Conservation (phyloP, 2,329 filamentous ascomycete genomes). For the Hymenoscyphus infarciens region DNA sequence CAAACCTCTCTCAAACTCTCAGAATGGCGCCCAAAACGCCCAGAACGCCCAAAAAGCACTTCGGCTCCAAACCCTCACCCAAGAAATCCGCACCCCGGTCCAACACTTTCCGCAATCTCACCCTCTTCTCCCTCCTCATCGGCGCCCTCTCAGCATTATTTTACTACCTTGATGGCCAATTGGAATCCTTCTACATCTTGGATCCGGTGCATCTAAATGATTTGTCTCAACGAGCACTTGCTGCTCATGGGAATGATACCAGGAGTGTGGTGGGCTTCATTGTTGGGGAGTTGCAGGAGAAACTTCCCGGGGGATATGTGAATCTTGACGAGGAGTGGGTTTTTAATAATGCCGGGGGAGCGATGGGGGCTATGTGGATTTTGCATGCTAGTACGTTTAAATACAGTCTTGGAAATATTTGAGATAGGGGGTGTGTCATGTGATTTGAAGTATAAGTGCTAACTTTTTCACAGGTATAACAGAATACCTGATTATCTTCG, state of each 20-base stretch:
- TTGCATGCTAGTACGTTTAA: slow-evolving; percentile 70
- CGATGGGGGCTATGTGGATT: slow-evolving; percentile 89
- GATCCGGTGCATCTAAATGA: slow-evolving; percentile 64
- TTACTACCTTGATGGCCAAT: slow-evolving; percentile 54
- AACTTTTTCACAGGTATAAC: slow-evolving; percentile 56
- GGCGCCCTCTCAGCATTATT: slow-evolving; percentile 52
- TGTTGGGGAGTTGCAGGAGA: slow-evolving; percentile 60
- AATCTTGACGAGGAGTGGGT: slow-evolving; percentile 79
- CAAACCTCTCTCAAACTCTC: background rate
- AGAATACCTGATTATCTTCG: slow-evolving; percentile 88
- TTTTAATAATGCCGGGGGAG: slow-evolving; percentile 88
- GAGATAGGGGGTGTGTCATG: slow-evolving; percentile 6
- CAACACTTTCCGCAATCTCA: slow-evolving; percentile 31
- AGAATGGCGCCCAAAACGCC: background rate
- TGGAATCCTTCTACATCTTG: slow-evolving; percentile 68
- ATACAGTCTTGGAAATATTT: background rate
- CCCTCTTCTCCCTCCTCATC: slow-evolving; percentile 50
- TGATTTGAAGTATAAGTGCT: slow-evolving; percentile 7
- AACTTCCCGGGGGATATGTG: slow-evolving; percentile 48
- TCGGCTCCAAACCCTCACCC: background rate
- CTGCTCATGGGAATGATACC: slow-evolving; percentile 72
- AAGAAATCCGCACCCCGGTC: background rate
- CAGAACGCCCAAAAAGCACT: background rate
- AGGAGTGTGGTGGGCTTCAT: slow-evolving; percentile 65
- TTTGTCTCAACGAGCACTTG: slow-evolving; percentile 62